Evolutionary conservation across 2,329 filamentous ascomycete genomes (phyloP).

Genomic region (Exserohilum rostratum): DNA sequence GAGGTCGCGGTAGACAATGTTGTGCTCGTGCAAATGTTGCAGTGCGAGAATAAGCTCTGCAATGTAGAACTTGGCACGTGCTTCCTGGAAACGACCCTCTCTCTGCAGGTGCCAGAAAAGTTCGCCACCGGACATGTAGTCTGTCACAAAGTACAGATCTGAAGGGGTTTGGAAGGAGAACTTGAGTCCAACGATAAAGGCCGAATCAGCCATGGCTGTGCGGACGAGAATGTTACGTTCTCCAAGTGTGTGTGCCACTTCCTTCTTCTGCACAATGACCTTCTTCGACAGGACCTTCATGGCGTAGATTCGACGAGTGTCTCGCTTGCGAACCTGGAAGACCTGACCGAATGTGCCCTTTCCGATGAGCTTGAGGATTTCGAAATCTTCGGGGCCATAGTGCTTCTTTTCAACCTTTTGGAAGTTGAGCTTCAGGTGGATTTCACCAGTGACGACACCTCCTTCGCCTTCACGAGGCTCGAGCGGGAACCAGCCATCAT

Average conservation of each 20-base stretch:
- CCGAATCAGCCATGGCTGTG: constrained; percentile 92
- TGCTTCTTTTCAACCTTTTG: constrained; percentile 84
- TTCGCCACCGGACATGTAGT: constrained; percentile 99
- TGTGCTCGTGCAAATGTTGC: constrained; percentile 92
- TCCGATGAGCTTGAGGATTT: constrained; percentile 93
- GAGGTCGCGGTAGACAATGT: constrained; percentile 96
- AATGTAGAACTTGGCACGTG: constrained; percentile 97
- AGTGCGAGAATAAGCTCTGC: constrained; percentile 95
- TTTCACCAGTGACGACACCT: constrained; percentile 78
- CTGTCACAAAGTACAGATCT: constrained; percentile 96
- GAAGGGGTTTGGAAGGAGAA: constrained; percentile 98
- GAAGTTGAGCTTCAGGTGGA: constrained; percentile 84
- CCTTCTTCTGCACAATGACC: constrained; percentile 99
- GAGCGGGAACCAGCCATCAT: constrained; percentile 86
- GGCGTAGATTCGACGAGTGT: constrained; percentile 93
- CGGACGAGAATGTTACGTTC: constrained; percentile 97
- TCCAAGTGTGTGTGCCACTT: constrained; percentile 94
- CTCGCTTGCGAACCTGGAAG: constrained; percentile 97
- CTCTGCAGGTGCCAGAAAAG: constrained; percentile 99
- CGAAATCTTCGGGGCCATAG: constrained; percentile 93
- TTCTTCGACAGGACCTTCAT: constrained; percentile 99
- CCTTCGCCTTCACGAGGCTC: constrained; percentile 81
- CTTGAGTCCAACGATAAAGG: constrained; percentile 96
- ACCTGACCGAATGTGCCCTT: constrained; percentile 99
- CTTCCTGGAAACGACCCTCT: constrained; percentile 93